Evolutionary conservation across 305 asterid genomes (phyloP).

Genomic region (Fraxinus sp.): DNA sequence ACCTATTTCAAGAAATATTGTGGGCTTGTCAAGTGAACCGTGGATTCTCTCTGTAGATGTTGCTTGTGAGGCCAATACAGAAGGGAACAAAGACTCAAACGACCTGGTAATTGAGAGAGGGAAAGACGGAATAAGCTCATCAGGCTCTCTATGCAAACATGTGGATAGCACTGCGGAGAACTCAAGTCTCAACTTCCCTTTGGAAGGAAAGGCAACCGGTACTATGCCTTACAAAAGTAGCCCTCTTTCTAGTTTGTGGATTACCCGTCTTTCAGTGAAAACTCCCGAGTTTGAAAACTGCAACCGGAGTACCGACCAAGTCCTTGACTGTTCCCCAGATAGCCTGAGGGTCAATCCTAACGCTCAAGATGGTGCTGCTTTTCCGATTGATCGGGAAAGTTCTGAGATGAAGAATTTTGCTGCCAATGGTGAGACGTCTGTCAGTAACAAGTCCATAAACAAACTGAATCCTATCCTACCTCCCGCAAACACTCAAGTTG

Average conservation of each 20-base stretch:
- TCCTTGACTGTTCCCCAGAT: constrained; percentile 7
- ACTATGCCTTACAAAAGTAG: constrained; percentile 23
- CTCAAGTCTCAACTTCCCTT: constrained; percentile 7
- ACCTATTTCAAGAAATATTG: constrained; percentile 19
- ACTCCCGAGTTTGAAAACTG: constrained; percentile 20
- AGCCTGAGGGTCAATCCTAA: constrained; percentile 19
- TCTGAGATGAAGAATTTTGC: constrained; percentile 24
- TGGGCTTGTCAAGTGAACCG: constrained; percentile 18
- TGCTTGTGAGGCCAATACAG: constrained; percentile 16
- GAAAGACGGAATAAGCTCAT: background rate
- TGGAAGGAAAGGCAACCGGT: constrained; percentile 14
- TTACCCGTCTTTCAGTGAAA: constrained; percentile 51
- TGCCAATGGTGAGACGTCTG: constrained; percentile 25
- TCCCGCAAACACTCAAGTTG: constrained; percentile 24
- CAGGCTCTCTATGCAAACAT: constrained; percentile 14
- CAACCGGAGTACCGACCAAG: constrained; percentile 19
- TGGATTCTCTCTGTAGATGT: constrained; percentile 12
- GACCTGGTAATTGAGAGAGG: background rate
- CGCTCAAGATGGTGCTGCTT: constrained; percentile 21
- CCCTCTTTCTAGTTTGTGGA: constrained; percentile 56
- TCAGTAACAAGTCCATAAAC: constrained; percentile 30
- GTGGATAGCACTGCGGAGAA: constrained; percentile 12
- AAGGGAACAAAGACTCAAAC: constrained; percentile 23
- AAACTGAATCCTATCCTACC: constrained; percentile 23
- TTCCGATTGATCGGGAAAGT: constrained; percentile 21